A percentile compares a stretch with the other conserved stretches of the same genome.
Conservation (phyloP, 495 filamentous ascomycete genomes). For the Aspergillus coremiiformis region DNA sequence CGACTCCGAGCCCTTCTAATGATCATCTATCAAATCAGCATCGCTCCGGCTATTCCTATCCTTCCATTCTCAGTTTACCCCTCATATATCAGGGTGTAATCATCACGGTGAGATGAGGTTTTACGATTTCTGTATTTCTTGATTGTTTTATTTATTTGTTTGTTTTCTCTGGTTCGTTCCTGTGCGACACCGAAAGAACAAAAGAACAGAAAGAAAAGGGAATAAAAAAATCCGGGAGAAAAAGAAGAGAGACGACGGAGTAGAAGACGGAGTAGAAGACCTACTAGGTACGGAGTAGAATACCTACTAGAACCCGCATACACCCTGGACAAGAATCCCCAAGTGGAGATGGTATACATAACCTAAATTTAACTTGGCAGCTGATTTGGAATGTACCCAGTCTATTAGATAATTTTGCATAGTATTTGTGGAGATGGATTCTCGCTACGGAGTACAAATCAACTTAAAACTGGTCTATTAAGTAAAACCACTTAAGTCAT, state of each 20-base stretch:
- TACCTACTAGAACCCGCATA: too few relatives aligned
- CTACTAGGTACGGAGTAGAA: too few relatives aligned
- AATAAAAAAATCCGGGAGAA: too few relatives aligned
- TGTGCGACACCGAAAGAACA: neutral
- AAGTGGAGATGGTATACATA: too few relatives aligned
- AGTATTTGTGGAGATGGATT: neutral
- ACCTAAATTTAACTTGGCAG: neutral
- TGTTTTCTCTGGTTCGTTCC: neutral
- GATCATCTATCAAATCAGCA: constrained; percentile 1
- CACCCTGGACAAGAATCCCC: too few relatives aligned
- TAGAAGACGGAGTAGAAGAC: too few relatives aligned
- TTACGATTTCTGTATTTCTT: neutral
- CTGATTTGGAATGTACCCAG: neutral
- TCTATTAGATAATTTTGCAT: neutral
- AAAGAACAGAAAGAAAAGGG: neutral
- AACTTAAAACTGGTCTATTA: too few relatives aligned
- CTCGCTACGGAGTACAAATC: too few relatives aligned
- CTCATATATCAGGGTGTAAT: neutral
- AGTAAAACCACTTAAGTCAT: too few relatives aligned
- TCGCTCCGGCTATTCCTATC: neutral
- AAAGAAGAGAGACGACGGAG: too few relatives aligned
- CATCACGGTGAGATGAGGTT: too few relatives aligned
- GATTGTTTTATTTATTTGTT: neutral
- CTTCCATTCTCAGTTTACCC: neutral
- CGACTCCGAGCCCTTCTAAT: neutral